Conservation (phyloP, 2,329 filamentous ascomycete genomes). For the Biscogniauxia mediterranea region DNA sequence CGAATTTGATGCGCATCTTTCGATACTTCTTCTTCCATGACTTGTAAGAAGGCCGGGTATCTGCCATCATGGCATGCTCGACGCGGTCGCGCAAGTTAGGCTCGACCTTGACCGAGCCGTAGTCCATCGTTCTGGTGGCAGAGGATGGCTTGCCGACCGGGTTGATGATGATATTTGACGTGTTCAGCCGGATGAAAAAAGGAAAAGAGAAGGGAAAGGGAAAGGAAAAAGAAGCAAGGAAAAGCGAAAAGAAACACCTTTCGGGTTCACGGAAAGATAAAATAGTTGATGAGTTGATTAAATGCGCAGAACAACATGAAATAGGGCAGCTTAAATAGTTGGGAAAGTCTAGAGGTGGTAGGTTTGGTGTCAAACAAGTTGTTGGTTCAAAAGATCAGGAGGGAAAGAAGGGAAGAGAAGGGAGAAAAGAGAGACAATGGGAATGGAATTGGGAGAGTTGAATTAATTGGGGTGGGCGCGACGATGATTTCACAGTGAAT, state of each 20-base stretch:
- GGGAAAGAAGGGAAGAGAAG: neutral
- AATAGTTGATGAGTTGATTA: neutral
- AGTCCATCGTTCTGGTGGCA: constrained; percentile 24
- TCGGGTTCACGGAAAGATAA: neutral
- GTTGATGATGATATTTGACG: constrained; percentile 1
- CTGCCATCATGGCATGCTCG: constrained; percentile 35
- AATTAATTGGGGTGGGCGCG: constrained; percentile 6
- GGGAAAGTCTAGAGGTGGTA: neutral
- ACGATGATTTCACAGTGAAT: constrained; percentile 7
- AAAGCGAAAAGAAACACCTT: constrained; percentile 4
- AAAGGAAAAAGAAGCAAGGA: neutral
- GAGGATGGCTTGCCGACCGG: neutral
- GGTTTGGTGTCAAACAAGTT: neutral
- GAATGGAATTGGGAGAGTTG: neutral
- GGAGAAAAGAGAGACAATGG: neutral
- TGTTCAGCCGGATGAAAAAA: neutral
- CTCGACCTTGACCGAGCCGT: constrained; percentile 28
- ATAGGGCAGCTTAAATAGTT: neutral
- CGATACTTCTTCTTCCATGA: constrained; percentile 92
- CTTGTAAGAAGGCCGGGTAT: constrained; percentile 56
- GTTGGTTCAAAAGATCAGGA: constrained; percentile 1
- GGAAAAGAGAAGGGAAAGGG: neutral
- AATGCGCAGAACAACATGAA: neutral
- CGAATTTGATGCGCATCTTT: constrained; percentile 80
- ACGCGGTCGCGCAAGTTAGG: constrained; percentile 33